These are phyloP conservation scores for Aspergillus latus DNA, from an alignment of 2,329 filamentous ascomycete genomes.

Conservation along the genomic window DNA sequence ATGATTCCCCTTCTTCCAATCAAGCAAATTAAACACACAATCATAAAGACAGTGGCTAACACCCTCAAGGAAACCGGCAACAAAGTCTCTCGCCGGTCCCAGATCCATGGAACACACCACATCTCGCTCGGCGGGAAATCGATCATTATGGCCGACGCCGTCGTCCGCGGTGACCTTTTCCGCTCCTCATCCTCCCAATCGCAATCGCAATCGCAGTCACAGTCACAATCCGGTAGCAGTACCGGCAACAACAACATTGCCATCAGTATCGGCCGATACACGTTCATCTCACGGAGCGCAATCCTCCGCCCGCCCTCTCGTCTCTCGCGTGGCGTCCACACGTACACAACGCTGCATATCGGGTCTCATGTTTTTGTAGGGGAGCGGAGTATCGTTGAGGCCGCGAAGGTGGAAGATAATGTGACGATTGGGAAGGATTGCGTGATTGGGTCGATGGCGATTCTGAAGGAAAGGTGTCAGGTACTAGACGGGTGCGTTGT, in stretches of 20 bases:
- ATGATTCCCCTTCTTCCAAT: neutral
- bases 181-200: constrained; percentile 42
- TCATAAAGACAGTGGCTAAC: too few species aligned
- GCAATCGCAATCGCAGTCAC: constrained; percentile 27
- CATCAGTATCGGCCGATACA: constrained; percentile 88
- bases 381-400: constrained; percentile 71
- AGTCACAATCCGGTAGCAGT: constrained; percentile 25
- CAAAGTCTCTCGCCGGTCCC: constrained; percentile 90
- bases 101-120: constrained; percentile 92
- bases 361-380: constrained; percentile 94
- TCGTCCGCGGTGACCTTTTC: constrained; percentile 86
- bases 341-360: constrained; percentile 81
- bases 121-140: constrained; percentile 97
- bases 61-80: constrained; percentile 84
- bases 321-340: constrained; percentile 67
- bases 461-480: constrained; percentile 81
- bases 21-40: constrained; percentile 1
- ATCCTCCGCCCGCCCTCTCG: constrained; percentile 81
- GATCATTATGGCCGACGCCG: constrained; percentile 91
- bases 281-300: constrained; percentile 76
- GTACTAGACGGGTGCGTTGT: constrained; percentile 83
- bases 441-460: constrained; percentile 79
- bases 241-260: constrained; percentile 45
- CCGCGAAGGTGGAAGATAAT: constrained; percentile 78
- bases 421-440: constrained; percentile 79